A percentile compares a stretch with the other conserved stretches of the same genome.
Conservation (phyloP, 129 eudicot species). For the Saposhnikovia divaricata region DNA sequence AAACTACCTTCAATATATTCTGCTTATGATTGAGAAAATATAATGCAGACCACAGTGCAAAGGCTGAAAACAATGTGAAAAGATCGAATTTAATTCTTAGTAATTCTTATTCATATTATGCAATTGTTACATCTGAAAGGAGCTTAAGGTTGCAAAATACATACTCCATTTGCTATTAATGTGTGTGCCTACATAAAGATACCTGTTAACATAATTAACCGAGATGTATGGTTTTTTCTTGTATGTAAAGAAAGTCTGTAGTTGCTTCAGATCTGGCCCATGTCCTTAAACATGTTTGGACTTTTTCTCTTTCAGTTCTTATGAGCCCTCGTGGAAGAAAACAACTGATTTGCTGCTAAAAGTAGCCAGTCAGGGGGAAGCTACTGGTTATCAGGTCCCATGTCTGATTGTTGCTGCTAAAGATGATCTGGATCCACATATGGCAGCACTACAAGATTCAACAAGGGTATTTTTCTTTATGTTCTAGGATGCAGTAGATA, state of each 20-base stretch:
- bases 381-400: conserved; percentile 83
- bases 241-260: not conserved
- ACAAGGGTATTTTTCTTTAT: conserved; percentile 63
- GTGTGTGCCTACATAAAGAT: not conserved
- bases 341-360: conserved; percentile 78
- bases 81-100: not conserved
- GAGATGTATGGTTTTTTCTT: not conserved
- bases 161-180: not conserved
- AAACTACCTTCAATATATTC: not conserved
- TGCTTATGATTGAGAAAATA: too few species aligned
- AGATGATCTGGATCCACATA: conserved; percentile 78
- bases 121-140: not conserved
- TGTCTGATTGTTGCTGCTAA: conserved; percentile 92
- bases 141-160: not conserved
- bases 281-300: not conserved
- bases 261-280: not conserved
- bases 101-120: not conserved
- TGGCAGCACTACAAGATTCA: conserved; percentile 79
- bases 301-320: conserved; percentile 40
- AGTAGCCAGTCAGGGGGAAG: conserved; percentile 87
- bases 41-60: not conserved
- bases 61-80: not conserved
- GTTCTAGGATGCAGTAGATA: not conserved
- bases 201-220: not conserved
- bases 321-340: conserved; percentile 65